Percentiles rank a stretch among this genome's conserved stretches.
These are phyloP conservation scores for Cylindrotheca fusiformis DNA, from an alignment of 108 stramenopile species.

Conservation along the genomic window DNA sequence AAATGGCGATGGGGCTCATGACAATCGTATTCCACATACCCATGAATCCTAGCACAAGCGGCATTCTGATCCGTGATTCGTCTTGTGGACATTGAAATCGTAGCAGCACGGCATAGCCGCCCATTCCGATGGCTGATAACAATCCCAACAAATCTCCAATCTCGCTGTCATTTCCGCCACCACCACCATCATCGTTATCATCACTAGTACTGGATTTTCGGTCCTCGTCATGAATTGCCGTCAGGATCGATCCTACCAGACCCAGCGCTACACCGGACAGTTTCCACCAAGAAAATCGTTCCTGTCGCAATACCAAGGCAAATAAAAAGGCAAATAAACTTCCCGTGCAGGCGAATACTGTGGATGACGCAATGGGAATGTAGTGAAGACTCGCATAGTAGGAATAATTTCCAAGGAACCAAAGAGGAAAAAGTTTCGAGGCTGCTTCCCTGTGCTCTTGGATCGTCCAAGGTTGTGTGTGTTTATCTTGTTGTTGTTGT, in stretches of 20 bases:
- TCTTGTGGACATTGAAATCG: background rate
- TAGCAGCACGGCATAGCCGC: background rate
- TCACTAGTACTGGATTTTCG: background rate
- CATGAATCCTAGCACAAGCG: background rate
- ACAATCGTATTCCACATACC: background rate
- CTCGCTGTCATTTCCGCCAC: slow-evolving; percentile 2
- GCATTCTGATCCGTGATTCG: background rate
- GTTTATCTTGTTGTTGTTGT: slow-evolving; percentile 1
- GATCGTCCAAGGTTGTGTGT: slow-evolving; percentile 19
- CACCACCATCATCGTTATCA: slow-evolving; percentile 7
- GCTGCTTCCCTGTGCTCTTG: slow-evolving; percentile 34
- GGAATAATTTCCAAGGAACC: slow-evolving; percentile 85
- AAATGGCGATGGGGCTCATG: background rate
- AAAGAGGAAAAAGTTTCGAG: slow-evolving; percentile 70
- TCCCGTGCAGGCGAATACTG: slow-evolving; percentile 86
- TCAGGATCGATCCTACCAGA: slow-evolving; percentile 63
- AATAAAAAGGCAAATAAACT: slow-evolving; percentile 88
- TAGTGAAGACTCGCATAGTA: slow-evolving; percentile 77
- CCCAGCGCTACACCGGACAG: slow-evolving; percentile 62
- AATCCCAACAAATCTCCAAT: background rate
- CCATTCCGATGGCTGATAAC: background rate
- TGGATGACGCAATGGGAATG: slow-evolving; percentile 85
- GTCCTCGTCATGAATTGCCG: slow-evolving; percentile 48
- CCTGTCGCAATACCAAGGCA: slow-evolving; percentile 58
- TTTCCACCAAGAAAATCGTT: slow-evolving; percentile 48